Evolutionary conservation across 352 stramenopile genomes (phyloP).

Genomic region (Globisporangium lucens): DNA sequence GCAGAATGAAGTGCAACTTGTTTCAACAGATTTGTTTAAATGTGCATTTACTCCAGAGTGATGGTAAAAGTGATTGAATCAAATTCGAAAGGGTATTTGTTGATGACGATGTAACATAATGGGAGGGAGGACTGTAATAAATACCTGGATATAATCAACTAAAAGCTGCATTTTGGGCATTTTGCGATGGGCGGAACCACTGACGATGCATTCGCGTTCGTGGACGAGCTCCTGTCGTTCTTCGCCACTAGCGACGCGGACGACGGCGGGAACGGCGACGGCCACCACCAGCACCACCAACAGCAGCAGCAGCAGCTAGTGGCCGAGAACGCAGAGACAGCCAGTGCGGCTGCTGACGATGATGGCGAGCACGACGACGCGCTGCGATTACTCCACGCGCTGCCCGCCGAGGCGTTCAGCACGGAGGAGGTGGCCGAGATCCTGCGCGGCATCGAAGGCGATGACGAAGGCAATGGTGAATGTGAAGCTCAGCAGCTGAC

Average conservation of each 20-base stretch:
- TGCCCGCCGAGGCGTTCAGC: background rate
- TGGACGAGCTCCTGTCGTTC: slow-evolving; percentile 1
- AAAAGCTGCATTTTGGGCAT: too few relatives aligned
- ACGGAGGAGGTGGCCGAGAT: background rate
- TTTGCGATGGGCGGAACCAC: background rate
- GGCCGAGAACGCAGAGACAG: background rate
- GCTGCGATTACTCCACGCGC: background rate
- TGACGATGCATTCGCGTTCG: background rate
- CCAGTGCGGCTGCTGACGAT: background rate
- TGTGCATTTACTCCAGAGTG: too few relatives aligned
- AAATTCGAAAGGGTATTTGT: too few relatives aligned
- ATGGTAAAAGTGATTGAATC: too few relatives aligned
- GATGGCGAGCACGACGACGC: background rate
- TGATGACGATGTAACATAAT: too few relatives aligned
- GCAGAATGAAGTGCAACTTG: too few relatives aligned
- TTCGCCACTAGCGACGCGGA: background rate
- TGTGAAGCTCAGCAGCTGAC: background rate
- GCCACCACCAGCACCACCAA: background rate
- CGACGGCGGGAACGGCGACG: background rate
- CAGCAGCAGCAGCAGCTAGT: background rate
- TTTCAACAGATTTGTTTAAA: too few relatives aligned
- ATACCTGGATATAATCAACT: too few relatives aligned
- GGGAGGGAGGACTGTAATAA: too few relatives aligned
- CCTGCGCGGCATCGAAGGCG: background rate
- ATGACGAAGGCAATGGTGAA: background rate